phyloP scores from a whole-genome alignment of 1,139 yeast species.

The Lizanozyma gosingica region DNA sequence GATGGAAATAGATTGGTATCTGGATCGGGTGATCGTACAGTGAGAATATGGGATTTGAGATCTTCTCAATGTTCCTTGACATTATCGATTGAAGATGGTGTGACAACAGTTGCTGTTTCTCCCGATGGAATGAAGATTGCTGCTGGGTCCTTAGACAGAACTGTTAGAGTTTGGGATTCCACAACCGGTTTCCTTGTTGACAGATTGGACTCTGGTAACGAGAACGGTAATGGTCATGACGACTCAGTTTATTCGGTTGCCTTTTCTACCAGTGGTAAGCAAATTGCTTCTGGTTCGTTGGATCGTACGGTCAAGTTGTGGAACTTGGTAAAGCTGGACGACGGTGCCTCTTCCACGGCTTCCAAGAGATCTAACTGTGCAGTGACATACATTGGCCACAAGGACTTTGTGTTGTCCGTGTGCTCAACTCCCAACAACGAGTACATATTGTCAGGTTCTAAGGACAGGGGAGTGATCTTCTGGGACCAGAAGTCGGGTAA shows the following conservation, averaged over 20 bases:
- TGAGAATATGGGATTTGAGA: constrained; percentile 93
- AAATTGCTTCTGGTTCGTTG: constrained; percentile 88
- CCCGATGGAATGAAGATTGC: constrained; percentile 94
- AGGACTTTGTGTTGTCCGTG: constrained; percentile 89
- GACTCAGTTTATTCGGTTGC: constrained; percentile 95
- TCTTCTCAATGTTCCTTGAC: constrained; percentile 87
- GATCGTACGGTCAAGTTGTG: constrained; percentile 95
- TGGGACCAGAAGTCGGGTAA: constrained; percentile 95
- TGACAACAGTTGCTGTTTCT: constrained; percentile 93
- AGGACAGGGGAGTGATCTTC: constrained; percentile 93
- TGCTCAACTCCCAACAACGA: constrained; percentile 92
- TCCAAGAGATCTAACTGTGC: constrained; percentile 60
- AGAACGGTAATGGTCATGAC: constrained; percentile 86
- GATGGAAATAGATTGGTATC: constrained; percentile 91
- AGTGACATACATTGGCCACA: constrained; percentile 91
- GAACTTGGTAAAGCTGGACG: constrained; percentile 56
- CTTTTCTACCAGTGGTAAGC: constrained; percentile 85
- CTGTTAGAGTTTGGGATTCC: constrained; percentile 97
- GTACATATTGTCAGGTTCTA: constrained; percentile 88
- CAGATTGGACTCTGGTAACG: constrained; percentile 83
- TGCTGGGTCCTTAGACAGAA: constrained; percentile 92
- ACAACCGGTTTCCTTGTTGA: constrained; percentile 89
- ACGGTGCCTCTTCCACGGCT: constrained; percentile 31
- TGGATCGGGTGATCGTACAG: constrained; percentile 96
- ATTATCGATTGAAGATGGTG: constrained; percentile 91